These are phyloP conservation scores for Aspergillus steynii DNA, from an alignment of 495 filamentous ascomycete genomes.

Conservation along the genomic window DNA sequence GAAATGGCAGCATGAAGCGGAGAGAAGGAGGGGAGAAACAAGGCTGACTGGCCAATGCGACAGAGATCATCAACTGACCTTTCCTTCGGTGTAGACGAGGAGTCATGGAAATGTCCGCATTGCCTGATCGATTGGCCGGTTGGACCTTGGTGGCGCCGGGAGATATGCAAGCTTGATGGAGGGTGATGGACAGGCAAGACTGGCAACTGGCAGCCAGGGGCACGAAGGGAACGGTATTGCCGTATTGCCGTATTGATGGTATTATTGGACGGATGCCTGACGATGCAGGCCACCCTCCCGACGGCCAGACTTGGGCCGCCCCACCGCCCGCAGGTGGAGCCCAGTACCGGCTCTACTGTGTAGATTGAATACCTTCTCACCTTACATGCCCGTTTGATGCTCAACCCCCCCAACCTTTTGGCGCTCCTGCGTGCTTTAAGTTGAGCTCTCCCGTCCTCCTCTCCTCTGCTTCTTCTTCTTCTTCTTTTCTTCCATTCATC, in stretches of 20 bases:
- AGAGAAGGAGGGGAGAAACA: not conserved
- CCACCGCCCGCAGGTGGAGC: not conserved
- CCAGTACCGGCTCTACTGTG: not conserved
- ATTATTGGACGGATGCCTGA: too few species aligned
- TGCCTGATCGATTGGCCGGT: slow-evolving; percentile 20
- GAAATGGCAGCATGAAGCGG: too few species aligned
- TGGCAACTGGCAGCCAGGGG: too few species aligned
- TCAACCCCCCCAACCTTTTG: not conserved
- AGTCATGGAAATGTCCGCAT: slow-evolving; percentile 12
- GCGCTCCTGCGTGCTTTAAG: not conserved
- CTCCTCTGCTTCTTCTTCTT: not conserved
- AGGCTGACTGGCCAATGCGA: not conserved
- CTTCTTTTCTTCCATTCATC: slow-evolving; percentile 9
- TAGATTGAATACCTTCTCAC: not conserved
- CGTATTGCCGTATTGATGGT: too few species aligned
- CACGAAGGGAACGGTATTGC: too few species aligned
- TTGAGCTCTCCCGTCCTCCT: not conserved
- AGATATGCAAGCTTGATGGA: slow-evolving; percentile 14
- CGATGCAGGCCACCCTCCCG: too few species aligned
- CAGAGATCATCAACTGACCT: slow-evolving; percentile 15
- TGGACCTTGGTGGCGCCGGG: slow-evolving; percentile 9
- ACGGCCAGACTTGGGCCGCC: slow-evolving; percentile 1
- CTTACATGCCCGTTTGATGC: not conserved
- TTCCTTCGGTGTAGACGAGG: slow-evolving; percentile 11
- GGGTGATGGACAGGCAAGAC: not conserved